These are phyloP conservation scores for Geoglossum cookeanum DNA, from an alignment of 2,329 filamentous ascomycete species.

Conservation along the genomic window DNA sequence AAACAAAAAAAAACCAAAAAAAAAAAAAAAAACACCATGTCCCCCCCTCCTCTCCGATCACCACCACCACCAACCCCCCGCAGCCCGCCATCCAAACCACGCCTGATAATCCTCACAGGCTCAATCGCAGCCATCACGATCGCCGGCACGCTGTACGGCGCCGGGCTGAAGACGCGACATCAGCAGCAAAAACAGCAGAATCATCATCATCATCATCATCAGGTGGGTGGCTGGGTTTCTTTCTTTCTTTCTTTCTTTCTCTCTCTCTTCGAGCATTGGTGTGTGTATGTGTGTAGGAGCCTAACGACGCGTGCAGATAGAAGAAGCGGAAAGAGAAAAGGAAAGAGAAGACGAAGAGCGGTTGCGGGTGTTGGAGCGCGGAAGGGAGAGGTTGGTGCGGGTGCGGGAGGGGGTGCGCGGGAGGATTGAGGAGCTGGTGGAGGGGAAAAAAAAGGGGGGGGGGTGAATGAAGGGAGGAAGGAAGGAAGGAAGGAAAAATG, in stretches of 20 bases:
- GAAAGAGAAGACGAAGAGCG: background rate
- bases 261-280: background rate
- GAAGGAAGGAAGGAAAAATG: too few species aligned
- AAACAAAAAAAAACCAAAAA: too few species aligned
- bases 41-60: too few species aligned
- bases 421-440: background rate
- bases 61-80: too few species aligned
- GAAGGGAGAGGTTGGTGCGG: background rate
- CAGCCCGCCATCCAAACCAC: background rate
- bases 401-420: background rate
- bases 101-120: constrained; percentile 1
- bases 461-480: background rate
- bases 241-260: background rate
- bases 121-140: constrained; percentile 5
- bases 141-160: constrained; percentile 3
- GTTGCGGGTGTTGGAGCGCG: background rate
- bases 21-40: too few species aligned
- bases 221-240: background rate
- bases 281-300: too few species aligned
- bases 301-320: background rate
- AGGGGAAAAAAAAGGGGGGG: background rate
- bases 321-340: background rate
- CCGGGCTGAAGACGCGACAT: constrained; percentile 1
- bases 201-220: background rate
- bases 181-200: background rate